phyloP scores from a whole-genome alignment of 208 protist genomes.

The Leishmania mexicana region DNA sequence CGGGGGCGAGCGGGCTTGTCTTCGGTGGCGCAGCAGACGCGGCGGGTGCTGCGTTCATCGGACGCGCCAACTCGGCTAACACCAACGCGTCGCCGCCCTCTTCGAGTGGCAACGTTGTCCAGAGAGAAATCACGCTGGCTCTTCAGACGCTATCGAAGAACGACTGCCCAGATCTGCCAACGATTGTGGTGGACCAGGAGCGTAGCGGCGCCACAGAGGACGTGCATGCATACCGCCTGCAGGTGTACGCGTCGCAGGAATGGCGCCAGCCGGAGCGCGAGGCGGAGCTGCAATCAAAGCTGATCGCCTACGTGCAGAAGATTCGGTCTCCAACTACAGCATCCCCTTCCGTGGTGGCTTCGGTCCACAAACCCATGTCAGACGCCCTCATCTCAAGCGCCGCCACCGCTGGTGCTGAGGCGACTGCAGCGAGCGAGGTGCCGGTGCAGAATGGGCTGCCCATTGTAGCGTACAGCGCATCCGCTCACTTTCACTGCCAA shows the following conservation, averaged over 20 bases:
- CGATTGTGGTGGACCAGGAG: slow-evolving; percentile 17
- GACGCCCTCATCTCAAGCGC: background rate
- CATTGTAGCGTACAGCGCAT: slow-evolving; percentile 20
- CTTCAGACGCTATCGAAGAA: slow-evolving; percentile 31
- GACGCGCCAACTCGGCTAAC: background rate
- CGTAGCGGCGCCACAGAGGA: slow-evolving; percentile 6
- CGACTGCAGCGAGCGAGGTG: background rate
- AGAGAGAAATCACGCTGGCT: slow-evolving; percentile 17
- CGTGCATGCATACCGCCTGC: slow-evolving; percentile 31
- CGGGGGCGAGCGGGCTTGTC: background rate
- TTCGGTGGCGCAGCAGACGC: background rate
- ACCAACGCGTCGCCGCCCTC: background rate
- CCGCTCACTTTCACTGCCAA: slow-evolving; percentile 38
- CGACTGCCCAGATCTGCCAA: background rate
- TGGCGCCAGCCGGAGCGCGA: slow-evolving; percentile 5
- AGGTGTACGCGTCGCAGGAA: slow-evolving; percentile 20
- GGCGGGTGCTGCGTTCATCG: background rate
- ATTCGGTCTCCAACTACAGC: background rate
- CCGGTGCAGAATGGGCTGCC: slow-evolving; percentile 22
- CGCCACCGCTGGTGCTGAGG: background rate
- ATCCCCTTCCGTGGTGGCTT: background rate
- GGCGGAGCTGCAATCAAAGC: slow-evolving; percentile 4
- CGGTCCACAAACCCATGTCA: background rate
- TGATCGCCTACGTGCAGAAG: slow-evolving; percentile 13
- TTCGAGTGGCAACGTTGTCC: background rate